These are phyloP conservation scores for Syzygium grande DNA, from an alignment of 345 rosid species.

Conservation along the genomic window DNA sequence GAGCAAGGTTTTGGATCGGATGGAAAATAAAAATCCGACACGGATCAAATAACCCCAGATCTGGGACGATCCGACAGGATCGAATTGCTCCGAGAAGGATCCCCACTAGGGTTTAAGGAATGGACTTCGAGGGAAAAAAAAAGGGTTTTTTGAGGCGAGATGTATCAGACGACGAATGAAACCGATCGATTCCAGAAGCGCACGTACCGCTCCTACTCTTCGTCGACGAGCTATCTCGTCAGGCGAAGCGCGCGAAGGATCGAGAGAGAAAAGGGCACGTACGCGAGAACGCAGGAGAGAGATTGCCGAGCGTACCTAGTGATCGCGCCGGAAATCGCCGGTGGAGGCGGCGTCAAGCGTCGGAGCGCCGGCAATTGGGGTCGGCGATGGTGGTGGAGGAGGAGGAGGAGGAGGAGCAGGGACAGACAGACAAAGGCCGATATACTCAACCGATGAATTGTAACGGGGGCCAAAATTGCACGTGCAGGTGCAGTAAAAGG, in stretches of 20 bases:
- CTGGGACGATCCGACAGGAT: not conserved
- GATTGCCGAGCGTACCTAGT: not conserved
- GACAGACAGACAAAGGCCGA: not conserved
- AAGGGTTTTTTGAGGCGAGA: not conserved
- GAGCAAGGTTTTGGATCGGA: not conserved
- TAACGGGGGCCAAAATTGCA: not conserved
- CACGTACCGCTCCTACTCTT: not conserved
- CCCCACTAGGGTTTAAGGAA: not conserved
- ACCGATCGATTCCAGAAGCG: not conserved
- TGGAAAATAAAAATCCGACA: not conserved
- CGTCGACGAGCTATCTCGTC: not conserved
- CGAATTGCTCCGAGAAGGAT: not conserved
- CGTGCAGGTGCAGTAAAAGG: not conserved
- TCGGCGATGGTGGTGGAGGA: not conserved
- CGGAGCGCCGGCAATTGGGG: not conserved
- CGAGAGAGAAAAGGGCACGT: not conserved
- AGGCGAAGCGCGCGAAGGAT: not conserved
- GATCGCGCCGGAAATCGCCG: not conserved
- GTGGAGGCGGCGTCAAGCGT: not conserved
- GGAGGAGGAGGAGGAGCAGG: not conserved
- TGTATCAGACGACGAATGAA: not conserved
- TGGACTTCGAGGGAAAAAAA: not conserved
- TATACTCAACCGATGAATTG: not conserved
- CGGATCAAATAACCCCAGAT: not conserved
- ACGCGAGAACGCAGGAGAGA: not conserved